A percentile compares a stretch with the other conserved stretches of the same genome.
Conservation (phyloP, 169 alveolate species). For the Eimeria brunetti region DNA sequence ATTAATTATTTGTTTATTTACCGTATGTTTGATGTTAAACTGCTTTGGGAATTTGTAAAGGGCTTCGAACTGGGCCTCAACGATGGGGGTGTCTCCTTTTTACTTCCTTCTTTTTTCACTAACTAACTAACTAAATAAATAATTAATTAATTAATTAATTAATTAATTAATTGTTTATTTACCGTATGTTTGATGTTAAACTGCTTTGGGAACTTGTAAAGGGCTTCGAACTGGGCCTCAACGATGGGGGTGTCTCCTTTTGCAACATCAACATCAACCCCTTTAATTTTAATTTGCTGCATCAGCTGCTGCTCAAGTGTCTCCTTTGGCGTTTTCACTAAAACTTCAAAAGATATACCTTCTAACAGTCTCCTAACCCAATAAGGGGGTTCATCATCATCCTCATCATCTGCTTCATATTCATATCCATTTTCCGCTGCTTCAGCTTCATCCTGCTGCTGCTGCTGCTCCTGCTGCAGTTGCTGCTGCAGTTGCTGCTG, state of each 20-base stretch:
- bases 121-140: too few species aligned
- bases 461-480: too few species aligned
- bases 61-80: conserved; percentile 49
- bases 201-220: conserved; percentile 33
- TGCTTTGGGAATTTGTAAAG: conserved; percentile 22
- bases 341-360: conserved; percentile 1
- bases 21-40: too few species aligned
- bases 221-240: conserved; percentile 38
- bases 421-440: too few species aligned
- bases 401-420: too few species aligned
- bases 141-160: too few species aligned
- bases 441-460: too few species aligned
- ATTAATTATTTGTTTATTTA: not conserved
- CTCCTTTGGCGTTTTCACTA: not conserved
- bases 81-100: conserved; percentile 21
- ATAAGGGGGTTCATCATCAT: not conserved
- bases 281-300: not conserved
- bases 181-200: conserved; percentile 34
- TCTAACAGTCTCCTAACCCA: not conserved
- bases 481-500: too few species aligned
- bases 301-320: not conserved
- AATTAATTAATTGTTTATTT: not conserved
- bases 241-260: conserved; percentile 29
- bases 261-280: conserved; percentile 55
- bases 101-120: too few species aligned